Evolutionary conservation across 306 rosid genomes (phyloP), one percentile per base, ranked within the genome.

Genomic region (Cicer chorassanicum): DNA sequence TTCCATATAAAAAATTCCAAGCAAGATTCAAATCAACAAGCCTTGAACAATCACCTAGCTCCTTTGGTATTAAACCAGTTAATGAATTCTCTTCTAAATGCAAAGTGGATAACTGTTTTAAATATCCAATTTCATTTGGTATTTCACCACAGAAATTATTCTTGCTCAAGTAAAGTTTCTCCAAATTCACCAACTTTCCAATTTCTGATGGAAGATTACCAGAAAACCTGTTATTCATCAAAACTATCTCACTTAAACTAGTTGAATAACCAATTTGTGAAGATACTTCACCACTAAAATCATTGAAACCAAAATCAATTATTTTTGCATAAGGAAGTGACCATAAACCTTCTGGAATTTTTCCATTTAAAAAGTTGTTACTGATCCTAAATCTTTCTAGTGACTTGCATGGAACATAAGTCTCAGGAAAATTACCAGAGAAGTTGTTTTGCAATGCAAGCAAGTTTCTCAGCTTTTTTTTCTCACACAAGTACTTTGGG

Each of bases 21-120:
- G 96, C 96, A 78, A 95, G 87, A 84, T 89, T 90, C 84, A 95
- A 65, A 81, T 95, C 97, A 57, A 86, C 97, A 48, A 95, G 72
- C 81, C 92, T 86, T 1, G 15, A 80, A 85, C 97, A 95, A 16
- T 84, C 46, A 11, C 95, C 89, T 46, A 95, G 63, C 76, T 92
- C 89, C 45, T 81, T 44, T 0, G 98, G 96, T 74, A 95, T 87
- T 9, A 82, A 53, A 64, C 99, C 98, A 19, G 87, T 82, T 38
- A 95, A 77, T 9, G 82, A 85, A 73, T 95, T 95, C n/a, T 66
- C 77, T 78, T 95, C 96, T 24, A 95, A 60, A 65, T 90, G 96
- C 81, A 95, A 68, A 43, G 89, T 86, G 38, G 99, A 95, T 55
- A 95, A 83, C 78, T 85, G 93, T 84, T 73, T 85, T 69, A 95